Evolutionary conservation across 331 rosid genomes (phyloP).

Genomic region (Telfairia occidentalis): DNA sequence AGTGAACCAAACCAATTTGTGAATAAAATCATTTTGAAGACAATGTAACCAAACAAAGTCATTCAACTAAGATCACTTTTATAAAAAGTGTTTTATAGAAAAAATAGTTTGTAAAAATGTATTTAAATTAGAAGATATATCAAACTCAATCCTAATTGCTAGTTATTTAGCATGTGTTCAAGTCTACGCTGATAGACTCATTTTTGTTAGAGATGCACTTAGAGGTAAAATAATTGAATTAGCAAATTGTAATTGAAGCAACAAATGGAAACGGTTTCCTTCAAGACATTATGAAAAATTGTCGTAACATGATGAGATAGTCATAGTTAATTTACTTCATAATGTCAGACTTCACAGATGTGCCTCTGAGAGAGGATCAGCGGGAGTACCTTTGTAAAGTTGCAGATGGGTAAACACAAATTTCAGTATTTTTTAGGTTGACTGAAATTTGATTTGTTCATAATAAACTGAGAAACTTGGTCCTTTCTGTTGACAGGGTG

Average conservation of each 20-base stretch:
- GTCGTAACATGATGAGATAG: background rate
- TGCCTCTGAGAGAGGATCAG: conserved; percentile 85
- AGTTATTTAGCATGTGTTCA: background rate
- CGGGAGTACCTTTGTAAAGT: conserved; percentile 67
- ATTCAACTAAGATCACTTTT: no score
- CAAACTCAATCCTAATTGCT: no score
- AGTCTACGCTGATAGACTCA: background rate
- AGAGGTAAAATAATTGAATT: background rate
- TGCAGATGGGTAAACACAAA: conserved; percentile 59
- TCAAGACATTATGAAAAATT: background rate
- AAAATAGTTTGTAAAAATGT: no score
- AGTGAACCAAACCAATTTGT: no score
- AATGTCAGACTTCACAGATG: conserved; percentile 68
- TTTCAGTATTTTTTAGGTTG: background rate
- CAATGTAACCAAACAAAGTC: no score
- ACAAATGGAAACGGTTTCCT: background rate
- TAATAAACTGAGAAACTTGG: background rate
- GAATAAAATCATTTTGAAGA: no score
- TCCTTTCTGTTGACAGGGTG: conserved; percentile 35
- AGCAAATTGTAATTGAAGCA: background rate
- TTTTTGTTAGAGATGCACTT: background rate
- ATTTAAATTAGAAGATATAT: no score
- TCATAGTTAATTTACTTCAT: background rate
- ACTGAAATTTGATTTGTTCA: background rate
- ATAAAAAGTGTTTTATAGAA: no score